Evolutionary conservation across 2,329 filamentous ascomycete species (phyloP).

Genomic region (Alternaria sp.): DNA sequence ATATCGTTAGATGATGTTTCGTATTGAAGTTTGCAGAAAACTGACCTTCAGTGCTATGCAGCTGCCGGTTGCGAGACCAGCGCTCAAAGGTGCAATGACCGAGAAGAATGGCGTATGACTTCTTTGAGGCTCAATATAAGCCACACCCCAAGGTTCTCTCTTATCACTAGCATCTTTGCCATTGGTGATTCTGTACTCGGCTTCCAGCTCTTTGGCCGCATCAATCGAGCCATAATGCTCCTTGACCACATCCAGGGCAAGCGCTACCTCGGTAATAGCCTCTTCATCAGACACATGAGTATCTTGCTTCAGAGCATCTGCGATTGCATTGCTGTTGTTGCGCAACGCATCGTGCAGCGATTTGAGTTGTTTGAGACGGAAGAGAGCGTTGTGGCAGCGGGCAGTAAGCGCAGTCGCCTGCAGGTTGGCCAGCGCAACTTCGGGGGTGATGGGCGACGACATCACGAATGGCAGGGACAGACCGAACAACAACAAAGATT

Average conservation of each 20-base stretch:
- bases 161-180: conserved; percentile 47
- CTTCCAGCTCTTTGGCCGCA: conserved; percentile 44
- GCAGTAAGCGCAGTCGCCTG: conserved; percentile 54
- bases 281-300: conserved; percentile 45
- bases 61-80: conserved; percentile 59
- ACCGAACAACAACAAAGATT: background rate
- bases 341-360: conserved; percentile 50
- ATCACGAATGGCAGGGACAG: conserved; percentile 4
- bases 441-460: conserved; percentile 26
- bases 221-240: conserved; percentile 51
- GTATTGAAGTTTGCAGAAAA: background rate
- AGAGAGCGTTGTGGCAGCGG: conserved; percentile 54
- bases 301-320: conserved; percentile 52
- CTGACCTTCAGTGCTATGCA: conserved; percentile 58
- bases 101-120: conserved; percentile 57
- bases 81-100: conserved; percentile 42
- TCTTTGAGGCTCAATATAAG: conserved; percentile 56
- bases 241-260: conserved; percentile 49
- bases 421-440: conserved; percentile 35
- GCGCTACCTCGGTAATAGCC: conserved; percentile 51
- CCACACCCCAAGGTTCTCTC: conserved; percentile 49
- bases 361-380: conserved; percentile 56
- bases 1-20: background rate
- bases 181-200: conserved; percentile 53
- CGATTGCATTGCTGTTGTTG: conserved; percentile 44